These are phyloP conservation scores for Cadophora malorum DNA, from an alignment of 2,329 filamentous ascomycete genomes.

Conservation along the genomic window DNA sequence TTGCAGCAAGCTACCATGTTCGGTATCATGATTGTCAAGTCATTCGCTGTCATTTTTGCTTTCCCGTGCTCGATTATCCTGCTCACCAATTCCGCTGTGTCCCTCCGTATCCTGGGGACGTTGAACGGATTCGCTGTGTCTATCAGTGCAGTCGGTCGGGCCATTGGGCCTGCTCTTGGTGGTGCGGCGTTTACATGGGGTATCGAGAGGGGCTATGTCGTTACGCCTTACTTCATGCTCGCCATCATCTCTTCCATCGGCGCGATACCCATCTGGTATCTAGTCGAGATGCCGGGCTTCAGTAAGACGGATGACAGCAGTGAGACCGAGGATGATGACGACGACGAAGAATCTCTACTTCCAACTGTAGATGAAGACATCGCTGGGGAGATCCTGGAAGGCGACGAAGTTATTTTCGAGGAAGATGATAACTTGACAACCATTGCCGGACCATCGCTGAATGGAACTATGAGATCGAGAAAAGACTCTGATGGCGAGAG, in stretches of 20 bases:
- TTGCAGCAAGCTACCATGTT: constrained; percentile 68
- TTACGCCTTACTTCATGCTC: constrained; percentile 84
- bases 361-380: constrained; percentile 31
- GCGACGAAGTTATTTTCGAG: constrained; percentile 33
- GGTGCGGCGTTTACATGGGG: constrained; percentile 80
- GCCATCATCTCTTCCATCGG: constrained; percentile 67
- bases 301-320: constrained; percentile 48
- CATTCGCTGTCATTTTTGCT: constrained; percentile 77
- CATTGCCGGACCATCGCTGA: constrained; percentile 24
- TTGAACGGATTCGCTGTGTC: constrained; percentile 91
- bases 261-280: constrained; percentile 74
- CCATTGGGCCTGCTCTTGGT: constrained; percentile 75
- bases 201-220: constrained; percentile 75
- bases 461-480: constrained; percentile 6
- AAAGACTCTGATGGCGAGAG: constrained; percentile 20
- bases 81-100: constrained; percentile 83
- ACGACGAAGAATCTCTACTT: constrained; percentile 34
- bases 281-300: constrained; percentile 77
- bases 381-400: constrained; percentile 32
- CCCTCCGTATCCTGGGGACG: constrained; percentile 79
- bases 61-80: constrained; percentile 92
- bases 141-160: constrained; percentile 80
- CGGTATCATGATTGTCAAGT: constrained; percentile 74
- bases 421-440: constrained; percentile 30
- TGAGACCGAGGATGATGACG: constrained; percentile 25